Percentiles rank a stretch among this genome's conserved stretches.
Conservation (phyloP, 2,329 filamentous ascomycete genomes). For the Verticillium dahliae region DNA sequence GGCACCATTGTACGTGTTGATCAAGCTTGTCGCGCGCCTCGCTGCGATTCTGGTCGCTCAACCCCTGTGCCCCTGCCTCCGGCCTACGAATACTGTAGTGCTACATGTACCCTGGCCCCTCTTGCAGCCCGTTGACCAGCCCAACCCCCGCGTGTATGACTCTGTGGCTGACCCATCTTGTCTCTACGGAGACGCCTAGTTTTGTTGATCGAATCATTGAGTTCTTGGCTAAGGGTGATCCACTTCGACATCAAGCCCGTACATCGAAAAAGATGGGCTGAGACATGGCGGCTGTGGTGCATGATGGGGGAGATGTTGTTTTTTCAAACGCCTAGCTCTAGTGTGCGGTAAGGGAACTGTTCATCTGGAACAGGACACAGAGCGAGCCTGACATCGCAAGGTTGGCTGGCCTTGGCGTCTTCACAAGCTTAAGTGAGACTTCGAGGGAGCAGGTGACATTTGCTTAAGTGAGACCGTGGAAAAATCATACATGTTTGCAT, state of each 20-base stretch:
- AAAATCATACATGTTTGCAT: neutral
- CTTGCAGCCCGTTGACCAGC: neutral
- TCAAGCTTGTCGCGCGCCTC: slow-evolving; percentile 5
- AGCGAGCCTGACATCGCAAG: neutral
- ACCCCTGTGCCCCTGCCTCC: neutral
- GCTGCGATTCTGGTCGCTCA: neutral
- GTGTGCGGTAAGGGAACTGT: neutral
- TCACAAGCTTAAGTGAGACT: neutral
- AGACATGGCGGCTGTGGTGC: neutral
- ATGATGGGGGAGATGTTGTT: neutral
- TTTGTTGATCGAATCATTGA: neutral
- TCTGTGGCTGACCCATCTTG: neutral
- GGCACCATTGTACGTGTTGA: slow-evolving; percentile 5
- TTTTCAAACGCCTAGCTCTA: neutral
- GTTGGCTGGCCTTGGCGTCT: neutral
- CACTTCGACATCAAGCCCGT: neutral
- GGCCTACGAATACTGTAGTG: too few species aligned
- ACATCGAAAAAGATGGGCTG: neutral
- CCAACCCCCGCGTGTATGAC: neutral
- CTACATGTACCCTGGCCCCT: neutral
- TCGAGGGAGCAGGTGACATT: neutral
- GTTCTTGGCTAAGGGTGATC: neutral
- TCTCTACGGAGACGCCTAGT: neutral
- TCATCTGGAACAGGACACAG: neutral
- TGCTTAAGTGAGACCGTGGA: neutral